phyloP scores from a whole-genome alignment of 305 asterid species.

The Fraxinus albicans region DNA sequence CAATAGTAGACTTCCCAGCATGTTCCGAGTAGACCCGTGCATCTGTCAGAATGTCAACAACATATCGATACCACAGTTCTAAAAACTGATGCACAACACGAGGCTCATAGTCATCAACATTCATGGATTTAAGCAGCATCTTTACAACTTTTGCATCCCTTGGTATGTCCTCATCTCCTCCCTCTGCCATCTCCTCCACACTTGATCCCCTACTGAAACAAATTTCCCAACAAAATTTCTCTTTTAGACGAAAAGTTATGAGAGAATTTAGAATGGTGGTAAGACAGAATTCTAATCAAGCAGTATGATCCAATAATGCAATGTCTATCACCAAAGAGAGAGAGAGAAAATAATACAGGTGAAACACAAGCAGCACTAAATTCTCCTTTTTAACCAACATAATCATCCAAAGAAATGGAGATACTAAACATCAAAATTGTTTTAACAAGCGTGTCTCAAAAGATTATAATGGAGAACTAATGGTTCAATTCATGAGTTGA shows the following conservation, averaged over 20 bases:
- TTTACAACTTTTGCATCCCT: constrained; percentile 88
- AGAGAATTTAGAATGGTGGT: not conserved
- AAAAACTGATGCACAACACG: constrained; percentile 78
- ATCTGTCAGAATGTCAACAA: constrained; percentile 72
- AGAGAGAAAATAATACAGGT: not conserved
- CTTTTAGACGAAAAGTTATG: not conserved
- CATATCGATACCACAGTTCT: constrained; percentile 83
- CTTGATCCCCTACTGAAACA: constrained; percentile 13
- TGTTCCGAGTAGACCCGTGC: constrained; percentile 90
- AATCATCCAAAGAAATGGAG: too few relatives aligned
- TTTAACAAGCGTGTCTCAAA: too few relatives aligned
- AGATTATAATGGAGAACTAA: too few relatives aligned
- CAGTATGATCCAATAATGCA: not conserved
- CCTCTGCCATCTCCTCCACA: constrained; percentile 55
- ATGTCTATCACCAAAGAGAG: not conserved
- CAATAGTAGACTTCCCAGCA: constrained; percentile 65
- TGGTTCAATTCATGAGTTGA: too few relatives aligned
- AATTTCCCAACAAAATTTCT: not conserved
- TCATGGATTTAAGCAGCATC: constrained; percentile 77
- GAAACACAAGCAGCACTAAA: not conserved
- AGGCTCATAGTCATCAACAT: constrained; percentile 85
- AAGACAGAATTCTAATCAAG: not conserved
- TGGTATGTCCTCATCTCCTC: constrained; percentile 74
- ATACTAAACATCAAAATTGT: too few relatives aligned
- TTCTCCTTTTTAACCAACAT: not conserved